Conservation (phyloP, 352 stramenopile species). For the Blastocystis sp. region DNA sequence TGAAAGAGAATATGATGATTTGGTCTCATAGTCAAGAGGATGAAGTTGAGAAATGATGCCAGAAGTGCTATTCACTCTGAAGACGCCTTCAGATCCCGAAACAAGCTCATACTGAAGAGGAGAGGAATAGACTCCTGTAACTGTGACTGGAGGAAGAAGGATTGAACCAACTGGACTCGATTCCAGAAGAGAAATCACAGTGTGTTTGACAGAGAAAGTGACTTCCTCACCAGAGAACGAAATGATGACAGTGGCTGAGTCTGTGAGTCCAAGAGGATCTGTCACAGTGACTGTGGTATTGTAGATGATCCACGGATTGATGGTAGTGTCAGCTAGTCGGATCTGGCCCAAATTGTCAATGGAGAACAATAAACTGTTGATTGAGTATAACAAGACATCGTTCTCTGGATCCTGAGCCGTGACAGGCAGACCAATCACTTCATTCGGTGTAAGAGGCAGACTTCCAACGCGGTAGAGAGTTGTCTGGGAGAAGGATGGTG, state of each 20-base stretch:
- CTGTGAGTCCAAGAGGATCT: not conserved
- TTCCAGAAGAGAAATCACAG: not conserved
- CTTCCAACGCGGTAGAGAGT: not conserved
- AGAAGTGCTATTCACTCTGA: not conserved
- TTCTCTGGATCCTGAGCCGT: not conserved
- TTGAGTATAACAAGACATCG: not conserved
- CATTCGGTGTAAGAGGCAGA: not conserved
- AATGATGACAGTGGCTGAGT: not conserved
- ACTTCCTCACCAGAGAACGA: not conserved
- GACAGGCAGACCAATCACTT: not conserved
- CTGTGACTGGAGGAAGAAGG: not conserved
- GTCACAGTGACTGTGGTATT: constrained; percentile 1
- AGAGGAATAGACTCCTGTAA: not conserved
- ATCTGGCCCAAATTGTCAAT: constrained; percentile 40
- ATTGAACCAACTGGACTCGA: not conserved
- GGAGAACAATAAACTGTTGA: not conserved
- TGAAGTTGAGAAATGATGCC: not conserved
- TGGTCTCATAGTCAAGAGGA: not conserved
- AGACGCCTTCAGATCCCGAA: not conserved
- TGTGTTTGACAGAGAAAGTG: not conserved
- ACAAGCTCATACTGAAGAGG: not conserved
- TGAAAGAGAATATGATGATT: not conserved
- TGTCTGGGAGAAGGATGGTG: not conserved
- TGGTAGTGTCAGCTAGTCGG: not conserved
- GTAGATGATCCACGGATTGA: constrained; percentile 7